Conservation (phyloP, 192 early-diverging fungal genomes). For the Coemansia asiatica region DNA sequence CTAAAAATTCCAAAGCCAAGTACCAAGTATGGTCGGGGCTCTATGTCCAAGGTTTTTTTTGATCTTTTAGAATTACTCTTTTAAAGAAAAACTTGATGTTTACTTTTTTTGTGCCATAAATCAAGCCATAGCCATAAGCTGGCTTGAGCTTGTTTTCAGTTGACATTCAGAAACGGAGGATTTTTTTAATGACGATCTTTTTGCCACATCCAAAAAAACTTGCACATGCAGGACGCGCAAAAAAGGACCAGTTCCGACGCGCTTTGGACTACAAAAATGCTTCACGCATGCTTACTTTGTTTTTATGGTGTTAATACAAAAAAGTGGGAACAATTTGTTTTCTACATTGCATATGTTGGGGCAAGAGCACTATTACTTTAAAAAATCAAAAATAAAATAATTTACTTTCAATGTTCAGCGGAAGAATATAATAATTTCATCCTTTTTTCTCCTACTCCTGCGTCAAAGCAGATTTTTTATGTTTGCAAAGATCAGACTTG, state of each 20-base stretch:
- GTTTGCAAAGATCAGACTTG: background rate
- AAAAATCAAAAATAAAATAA: background rate
- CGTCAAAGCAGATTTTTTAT: no score
- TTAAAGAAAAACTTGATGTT: background rate
- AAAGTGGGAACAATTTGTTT: background rate
- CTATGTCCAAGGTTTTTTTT: background rate
- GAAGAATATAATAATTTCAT: no score
- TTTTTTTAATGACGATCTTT: constrained; percentile 9
- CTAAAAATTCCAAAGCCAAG: constrained; percentile 3
- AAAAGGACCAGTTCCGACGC: background rate
- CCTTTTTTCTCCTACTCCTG: no score
- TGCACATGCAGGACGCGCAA: constrained; percentile 2
- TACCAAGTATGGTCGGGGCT: background rate
- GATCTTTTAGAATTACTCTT: background rate
- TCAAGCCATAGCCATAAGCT: background rate
- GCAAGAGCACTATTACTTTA: no score
- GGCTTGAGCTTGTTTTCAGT: constrained; percentile 3
- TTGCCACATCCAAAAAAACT: constrained; percentile 7
- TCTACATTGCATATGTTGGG: constrained; percentile 3
- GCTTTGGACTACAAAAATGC: background rate
- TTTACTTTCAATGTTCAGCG: no score
- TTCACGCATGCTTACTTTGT: background rate
- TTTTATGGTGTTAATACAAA: background rate
- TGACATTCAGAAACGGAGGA: constrained; percentile 6
- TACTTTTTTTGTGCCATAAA: background rate